Conservation (phyloP, 75 land plant species). For the Larix kaempferi region DNA sequence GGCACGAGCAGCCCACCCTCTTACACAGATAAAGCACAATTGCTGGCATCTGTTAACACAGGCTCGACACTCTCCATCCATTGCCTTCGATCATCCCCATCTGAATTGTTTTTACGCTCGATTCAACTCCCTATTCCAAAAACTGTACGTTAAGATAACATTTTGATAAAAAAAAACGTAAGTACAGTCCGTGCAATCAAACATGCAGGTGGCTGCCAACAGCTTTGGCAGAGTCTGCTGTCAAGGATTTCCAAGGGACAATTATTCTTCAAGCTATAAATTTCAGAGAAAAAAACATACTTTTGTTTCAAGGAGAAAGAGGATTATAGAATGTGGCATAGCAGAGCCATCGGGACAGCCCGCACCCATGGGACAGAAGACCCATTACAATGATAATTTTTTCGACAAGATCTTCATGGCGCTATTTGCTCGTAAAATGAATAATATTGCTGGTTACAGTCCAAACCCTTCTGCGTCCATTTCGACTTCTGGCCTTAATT, state of each 20-base stretch:
- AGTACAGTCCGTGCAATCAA: not conserved
- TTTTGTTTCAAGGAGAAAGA: not conserved
- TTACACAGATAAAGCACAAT: too few species aligned
- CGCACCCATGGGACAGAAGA: slow-evolving; percentile 94
- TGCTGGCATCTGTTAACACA: too few species aligned
- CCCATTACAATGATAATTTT: slow-evolving; percentile 74
- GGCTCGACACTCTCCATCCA: too few species aligned
- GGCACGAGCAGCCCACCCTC: too few species aligned
- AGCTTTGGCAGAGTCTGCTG: not conserved
- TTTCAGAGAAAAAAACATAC: not conserved
- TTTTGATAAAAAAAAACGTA: too few species aligned
- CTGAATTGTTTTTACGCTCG: too few species aligned
- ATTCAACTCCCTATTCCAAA: too few species aligned
- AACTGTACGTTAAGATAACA: too few species aligned
- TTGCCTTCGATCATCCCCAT: too few species aligned
- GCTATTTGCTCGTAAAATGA: slow-evolving; percentile 91
- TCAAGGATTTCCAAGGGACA: not conserved
- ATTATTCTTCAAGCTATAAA: not conserved
- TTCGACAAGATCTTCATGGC: slow-evolving; percentile 89
- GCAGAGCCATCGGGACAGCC: slow-evolving; percentile 92
- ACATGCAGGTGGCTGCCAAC: slow-evolving; percentile 2
- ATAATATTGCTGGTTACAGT: slow-evolving; percentile 42
- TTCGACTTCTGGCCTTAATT: too few species aligned
- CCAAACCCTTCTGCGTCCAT: too few species aligned
- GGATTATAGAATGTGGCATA: slow-evolving; percentile 44